These are phyloP conservation scores for Bauhinia variegata DNA, from an alignment of 306 rosid species.

Conservation along the genomic window DNA sequence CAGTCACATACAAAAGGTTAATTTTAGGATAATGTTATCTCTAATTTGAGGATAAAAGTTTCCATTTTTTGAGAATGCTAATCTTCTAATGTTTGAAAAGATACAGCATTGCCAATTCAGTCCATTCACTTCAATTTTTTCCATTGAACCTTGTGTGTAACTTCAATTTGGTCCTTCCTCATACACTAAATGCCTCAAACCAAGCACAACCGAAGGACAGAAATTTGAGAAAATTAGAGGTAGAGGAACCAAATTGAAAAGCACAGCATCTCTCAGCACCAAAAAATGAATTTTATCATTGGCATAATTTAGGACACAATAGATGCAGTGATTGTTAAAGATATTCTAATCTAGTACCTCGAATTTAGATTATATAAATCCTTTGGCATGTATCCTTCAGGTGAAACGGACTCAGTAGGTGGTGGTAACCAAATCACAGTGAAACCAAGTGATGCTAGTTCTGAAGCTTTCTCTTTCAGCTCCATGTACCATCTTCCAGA, in stretches of 20 bases:
- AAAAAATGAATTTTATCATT: not conserved
- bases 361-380: constrained; percentile 86
- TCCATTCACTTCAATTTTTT: too few species aligned
- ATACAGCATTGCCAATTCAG: too few species aligned
- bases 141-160: too few species aligned
- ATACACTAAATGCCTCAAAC: too few species aligned
- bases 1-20: too few species aligned
- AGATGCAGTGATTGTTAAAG: not conserved
- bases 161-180: too few species aligned
- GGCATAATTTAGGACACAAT: not conserved
- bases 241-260: too few species aligned
- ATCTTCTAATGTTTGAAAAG: too few species aligned
- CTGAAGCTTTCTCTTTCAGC: constrained; percentile 67
- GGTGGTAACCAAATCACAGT: constrained; percentile 90
- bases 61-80: not conserved
- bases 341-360: constrained; percentile 53
- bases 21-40: not conserved
- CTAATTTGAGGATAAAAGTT: not conserved
- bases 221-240: too few species aligned
- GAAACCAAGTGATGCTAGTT: constrained; percentile 72
- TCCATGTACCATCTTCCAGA: constrained; percentile 82
- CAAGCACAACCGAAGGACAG: too few species aligned
- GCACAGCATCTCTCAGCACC: too few species aligned
- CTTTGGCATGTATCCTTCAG: constrained; percentile 91
- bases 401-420: constrained; percentile 88